Conservation (phyloP, 768 basidiomycete species). For the Panellus pusillus region DNA sequence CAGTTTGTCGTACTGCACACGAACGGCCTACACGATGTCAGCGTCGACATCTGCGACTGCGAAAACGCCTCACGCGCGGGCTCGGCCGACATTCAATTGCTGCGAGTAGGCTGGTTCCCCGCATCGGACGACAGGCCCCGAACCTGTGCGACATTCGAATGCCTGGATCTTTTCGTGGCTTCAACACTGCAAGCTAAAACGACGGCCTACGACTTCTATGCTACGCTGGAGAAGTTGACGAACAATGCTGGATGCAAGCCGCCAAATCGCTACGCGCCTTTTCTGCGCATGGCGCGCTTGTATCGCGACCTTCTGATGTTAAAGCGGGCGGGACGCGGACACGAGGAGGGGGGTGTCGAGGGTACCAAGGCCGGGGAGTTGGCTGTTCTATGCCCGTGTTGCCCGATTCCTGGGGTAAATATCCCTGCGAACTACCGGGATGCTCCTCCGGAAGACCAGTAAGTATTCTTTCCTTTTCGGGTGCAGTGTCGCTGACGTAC, state of each 20-base stretch:
- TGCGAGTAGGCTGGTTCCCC: conserved; percentile 3
- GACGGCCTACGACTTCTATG: neutral
- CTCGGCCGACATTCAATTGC: neutral
- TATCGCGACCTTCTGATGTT: no score
- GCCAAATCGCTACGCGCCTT: no score
- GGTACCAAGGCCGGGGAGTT: conserved; percentile 25
- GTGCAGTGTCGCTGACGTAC: no score
- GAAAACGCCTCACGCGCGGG: neutral
- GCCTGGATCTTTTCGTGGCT: neutral
- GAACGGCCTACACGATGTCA: neutral
- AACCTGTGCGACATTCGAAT: neutral
- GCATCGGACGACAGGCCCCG: neutral
- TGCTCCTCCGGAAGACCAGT: neutral
- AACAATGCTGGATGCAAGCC: no score
- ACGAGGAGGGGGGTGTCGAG: conserved; percentile 20
- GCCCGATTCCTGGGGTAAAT: conserved; percentile 31
- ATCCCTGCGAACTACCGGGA: conserved; percentile 25
- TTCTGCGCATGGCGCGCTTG: no score
- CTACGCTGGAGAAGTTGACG: no score
- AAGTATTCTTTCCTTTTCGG: neutral
- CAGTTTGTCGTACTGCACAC: neutral
- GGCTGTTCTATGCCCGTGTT: conserved; percentile 33
- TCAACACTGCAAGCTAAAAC: neutral
- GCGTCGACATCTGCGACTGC: neutral
- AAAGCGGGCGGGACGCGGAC: conserved; percentile 24